phyloP scores from a whole-genome alignment of 257 asterid species.

The Ballota nigra region DNA sequence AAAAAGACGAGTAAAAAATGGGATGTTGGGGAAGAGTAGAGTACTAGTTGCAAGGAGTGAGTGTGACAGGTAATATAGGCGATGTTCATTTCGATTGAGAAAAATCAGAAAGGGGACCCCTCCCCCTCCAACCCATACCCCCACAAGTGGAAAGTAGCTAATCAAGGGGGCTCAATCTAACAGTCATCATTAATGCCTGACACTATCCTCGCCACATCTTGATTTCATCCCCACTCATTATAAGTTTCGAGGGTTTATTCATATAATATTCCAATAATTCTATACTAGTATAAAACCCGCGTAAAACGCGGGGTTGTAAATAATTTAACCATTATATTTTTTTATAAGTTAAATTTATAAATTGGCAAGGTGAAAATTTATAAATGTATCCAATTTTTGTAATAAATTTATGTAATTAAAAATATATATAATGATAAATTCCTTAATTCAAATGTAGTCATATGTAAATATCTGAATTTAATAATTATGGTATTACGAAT shows the following conservation, averaged over 20 bases:
- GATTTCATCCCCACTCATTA: background rate
- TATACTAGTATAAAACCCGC: background rate
- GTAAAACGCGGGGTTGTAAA: too few species aligned
- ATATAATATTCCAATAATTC: background rate
- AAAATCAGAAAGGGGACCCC: constrained; percentile 5
- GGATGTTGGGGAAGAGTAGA: background rate
- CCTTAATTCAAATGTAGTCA: too few species aligned
- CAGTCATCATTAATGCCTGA: constrained; percentile 5
- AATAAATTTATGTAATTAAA: too few species aligned
- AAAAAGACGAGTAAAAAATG: background rate
- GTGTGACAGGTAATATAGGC: constrained; percentile 12
- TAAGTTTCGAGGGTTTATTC: background rate
- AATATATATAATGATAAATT: too few species aligned
- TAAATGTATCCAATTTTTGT: too few species aligned
- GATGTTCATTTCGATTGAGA: constrained; percentile 24
- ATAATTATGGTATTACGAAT: too few species aligned
- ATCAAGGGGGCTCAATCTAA: constrained; percentile 9
- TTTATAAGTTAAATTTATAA: too few species aligned
- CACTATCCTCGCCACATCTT: background rate
- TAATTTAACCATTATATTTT: too few species aligned
- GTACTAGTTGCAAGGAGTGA: constrained; percentile 1
- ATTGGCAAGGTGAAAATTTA: too few species aligned
- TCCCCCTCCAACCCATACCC: background rate
- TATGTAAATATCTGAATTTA: too few species aligned
- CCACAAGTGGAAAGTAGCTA: constrained; percentile 26